These are phyloP conservation scores for Suillus plorans DNA, from an alignment of 768 basidiomycete species.

Conservation along the genomic window DNA sequence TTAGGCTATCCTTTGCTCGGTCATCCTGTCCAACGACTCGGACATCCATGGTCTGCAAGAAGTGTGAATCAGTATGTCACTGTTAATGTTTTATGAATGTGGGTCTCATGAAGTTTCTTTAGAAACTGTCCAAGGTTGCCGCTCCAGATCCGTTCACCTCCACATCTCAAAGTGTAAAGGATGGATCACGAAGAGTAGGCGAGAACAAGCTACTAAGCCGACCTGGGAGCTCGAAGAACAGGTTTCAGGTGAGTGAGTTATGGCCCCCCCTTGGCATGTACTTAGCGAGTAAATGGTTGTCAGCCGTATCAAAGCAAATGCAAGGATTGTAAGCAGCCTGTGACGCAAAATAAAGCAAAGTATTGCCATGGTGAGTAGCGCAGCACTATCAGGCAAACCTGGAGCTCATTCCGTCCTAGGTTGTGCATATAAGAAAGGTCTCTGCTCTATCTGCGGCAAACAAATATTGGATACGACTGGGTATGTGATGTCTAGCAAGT, in stretches of 20 bases:
- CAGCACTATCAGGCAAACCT: constrained; percentile 7
- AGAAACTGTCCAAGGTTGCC: constrained; percentile 91
- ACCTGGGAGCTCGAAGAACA: constrained; percentile 70
- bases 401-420: constrained; percentile 42
- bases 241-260: constrained; percentile 60
- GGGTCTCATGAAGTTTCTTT: constrained; percentile 5
- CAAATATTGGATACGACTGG: constrained; percentile 80
- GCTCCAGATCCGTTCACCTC: constrained; percentile 86
- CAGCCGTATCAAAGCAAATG: constrained; percentile 87
- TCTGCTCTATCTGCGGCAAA: constrained; percentile 88
- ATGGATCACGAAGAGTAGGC: constrained; percentile 76
- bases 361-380: constrained; percentile 76
- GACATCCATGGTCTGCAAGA: constrained; percentile 76
- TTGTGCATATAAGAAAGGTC: constrained; percentile 84
- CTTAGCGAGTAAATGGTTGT: constrained; percentile 2
- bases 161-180: constrained; percentile 72
- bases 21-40: constrained; percentile 2
- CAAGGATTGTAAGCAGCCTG: constrained; percentile 82
- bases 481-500: constrained; percentile 86
- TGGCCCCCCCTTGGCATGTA: constrained; percentile 13
- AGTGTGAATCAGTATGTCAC: constrained; percentile 69
- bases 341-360: constrained; percentile 85
- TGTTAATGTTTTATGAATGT: constrained; percentile 12
- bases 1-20: neutral
- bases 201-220: constrained; percentile 81